A percentile compares a stretch with the other conserved stretches of the same genome.
Evolutionary conservation across 2,329 filamentous ascomycete genomes (phyloP).

Genomic region (Cadophora sp.): DNA sequence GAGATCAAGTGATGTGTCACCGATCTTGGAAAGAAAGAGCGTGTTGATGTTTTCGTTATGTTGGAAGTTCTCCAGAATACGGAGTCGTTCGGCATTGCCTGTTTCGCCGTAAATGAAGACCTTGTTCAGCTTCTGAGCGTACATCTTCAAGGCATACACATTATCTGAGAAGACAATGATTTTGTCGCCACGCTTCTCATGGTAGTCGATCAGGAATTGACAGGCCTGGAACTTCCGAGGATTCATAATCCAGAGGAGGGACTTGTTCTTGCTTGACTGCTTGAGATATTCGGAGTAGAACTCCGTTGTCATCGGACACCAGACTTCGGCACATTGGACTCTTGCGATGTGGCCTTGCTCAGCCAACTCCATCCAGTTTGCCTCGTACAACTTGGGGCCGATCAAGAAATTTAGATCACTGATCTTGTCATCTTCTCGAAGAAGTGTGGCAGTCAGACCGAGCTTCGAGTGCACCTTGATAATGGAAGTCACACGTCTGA

Average conservation of each 20-base stretch:
- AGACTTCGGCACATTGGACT: slow-evolving; percentile 97
- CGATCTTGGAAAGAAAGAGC: slow-evolving; percentile 95
- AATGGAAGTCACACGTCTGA: slow-evolving; percentile 88
- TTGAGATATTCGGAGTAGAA: slow-evolving; percentile 95
- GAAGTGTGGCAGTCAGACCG: slow-evolving; percentile 88
- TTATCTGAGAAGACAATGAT: slow-evolving; percentile 99
- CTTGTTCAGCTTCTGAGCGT: slow-evolving; percentile 84
- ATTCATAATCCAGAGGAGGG: slow-evolving; percentile 93
- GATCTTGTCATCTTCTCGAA: slow-evolving; percentile 98
- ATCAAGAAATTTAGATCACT: slow-evolving; percentile 97
- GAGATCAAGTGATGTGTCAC: slow-evolving; percentile 95
- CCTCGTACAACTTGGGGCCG: slow-evolving; percentile 95
- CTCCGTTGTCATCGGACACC: slow-evolving; percentile 99
- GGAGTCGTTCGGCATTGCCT: slow-evolving; percentile 81
- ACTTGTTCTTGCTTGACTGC: slow-evolving; percentile 69
- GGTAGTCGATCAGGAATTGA: slow-evolving; percentile 98
- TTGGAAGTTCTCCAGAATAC: slow-evolving; percentile 93
- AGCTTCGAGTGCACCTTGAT: slow-evolving; percentile 97
- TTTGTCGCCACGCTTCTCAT: slow-evolving; percentile 93
- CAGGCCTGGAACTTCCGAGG: slow-evolving; percentile 96
- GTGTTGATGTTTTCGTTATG: slow-evolving; percentile 90
- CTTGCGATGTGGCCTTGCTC: slow-evolving; percentile 96
- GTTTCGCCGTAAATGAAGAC: slow-evolving; percentile 93
- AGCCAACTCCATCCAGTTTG: slow-evolving; percentile 98
- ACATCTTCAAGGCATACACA: slow-evolving; percentile 87